A percentile compares a stretch with the other conserved stretches of the same genome.
Conservation (phyloP, 345 rosid genomes). For the Limnanthes douglasii region DNA sequence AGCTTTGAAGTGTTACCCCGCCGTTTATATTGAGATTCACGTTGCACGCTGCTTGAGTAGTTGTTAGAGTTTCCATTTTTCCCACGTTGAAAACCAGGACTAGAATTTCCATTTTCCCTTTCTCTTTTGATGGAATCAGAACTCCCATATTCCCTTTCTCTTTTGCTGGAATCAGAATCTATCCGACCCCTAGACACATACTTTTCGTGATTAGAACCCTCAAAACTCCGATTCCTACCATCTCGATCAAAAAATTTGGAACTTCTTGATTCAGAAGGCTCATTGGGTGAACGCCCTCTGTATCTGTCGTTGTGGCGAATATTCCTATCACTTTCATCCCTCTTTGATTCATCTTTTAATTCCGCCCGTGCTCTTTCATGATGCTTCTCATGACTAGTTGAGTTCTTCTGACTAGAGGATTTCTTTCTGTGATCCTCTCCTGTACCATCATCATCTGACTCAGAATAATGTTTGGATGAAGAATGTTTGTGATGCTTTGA, state of each 20-base stretch:
- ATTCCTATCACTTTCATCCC: conserved; percentile 17
- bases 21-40: conserved; percentile 21
- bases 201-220: conserved; percentile 19
- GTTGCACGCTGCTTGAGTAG: no score
- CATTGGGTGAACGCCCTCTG: conserved; percentile 16
- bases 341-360: conserved; percentile 27
- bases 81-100: no score
- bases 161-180: conserved; percentile 9
- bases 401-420: conserved; percentile 8
- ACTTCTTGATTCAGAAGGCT: conserved; percentile 10
- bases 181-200: conserved; percentile 12
- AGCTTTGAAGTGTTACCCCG: conserved; percentile 36
- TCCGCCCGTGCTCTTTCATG: conserved; percentile 12
- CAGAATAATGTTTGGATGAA: conserved; percentile 18
- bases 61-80: conserved; percentile 5
- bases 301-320: conserved; percentile 13
- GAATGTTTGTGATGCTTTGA: conserved; percentile 35
- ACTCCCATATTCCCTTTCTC: conserved; percentile 10
- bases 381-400: conserved; percentile 11
- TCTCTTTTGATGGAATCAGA: neutral
- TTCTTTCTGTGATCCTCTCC: conserved; percentile 19
- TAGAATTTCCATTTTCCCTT: conserved; percentile 13
- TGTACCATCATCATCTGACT: conserved; percentile 12
- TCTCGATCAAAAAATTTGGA: conserved; percentile 13
- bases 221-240: conserved; percentile 15